These are phyloP conservation scores for Diaporthe sp. DNA, from an alignment of 2,329 filamentous ascomycete genomes.

Conservation along the genomic window DNA sequence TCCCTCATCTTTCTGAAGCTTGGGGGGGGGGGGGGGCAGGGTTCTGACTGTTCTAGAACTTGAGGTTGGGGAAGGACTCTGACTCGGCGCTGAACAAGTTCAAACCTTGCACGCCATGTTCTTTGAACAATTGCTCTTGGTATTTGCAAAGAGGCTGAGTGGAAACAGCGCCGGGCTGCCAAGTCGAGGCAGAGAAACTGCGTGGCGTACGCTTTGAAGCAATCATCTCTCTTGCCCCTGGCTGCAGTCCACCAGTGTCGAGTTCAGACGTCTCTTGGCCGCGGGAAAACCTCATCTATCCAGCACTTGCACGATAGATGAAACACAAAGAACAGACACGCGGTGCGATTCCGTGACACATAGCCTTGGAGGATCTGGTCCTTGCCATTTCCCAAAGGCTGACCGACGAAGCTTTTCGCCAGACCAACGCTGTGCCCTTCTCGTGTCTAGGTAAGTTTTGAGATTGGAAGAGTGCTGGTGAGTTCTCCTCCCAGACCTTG, in stretches of 20 bases:
- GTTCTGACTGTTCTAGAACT: not conserved
- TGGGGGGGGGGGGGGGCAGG: not conserved
- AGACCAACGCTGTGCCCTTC: not conserved
- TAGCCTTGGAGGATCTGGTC: not conserved
- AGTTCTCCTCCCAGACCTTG: not conserved
- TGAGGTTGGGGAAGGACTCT: not conserved
- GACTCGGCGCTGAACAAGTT: not conserved
- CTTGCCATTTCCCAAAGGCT: conserved; percentile 1
- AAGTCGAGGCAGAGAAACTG: conserved; percentile 1
- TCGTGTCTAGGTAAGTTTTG: conserved; percentile 1
- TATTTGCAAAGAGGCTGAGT: not conserved
- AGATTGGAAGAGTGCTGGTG: not conserved
- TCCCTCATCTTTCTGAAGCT: conserved; percentile 2
- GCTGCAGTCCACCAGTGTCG: not conserved
- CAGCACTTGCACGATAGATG: conserved; percentile 11
- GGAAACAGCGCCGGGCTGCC: not conserved
- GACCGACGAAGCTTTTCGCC: conserved; percentile 1
- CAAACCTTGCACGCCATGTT: not conserved
- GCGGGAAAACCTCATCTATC: not conserved
- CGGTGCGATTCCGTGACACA: not conserved
- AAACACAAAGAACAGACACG: conserved; percentile 10
- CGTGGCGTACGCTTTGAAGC: not conserved
- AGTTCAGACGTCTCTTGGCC: not conserved
- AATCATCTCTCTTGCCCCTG: not conserved
- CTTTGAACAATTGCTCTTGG: not conserved